Percentiles rank a stretch among this genome's conserved stretches.
Evolutionary conservation across 2,329 filamentous ascomycete genomes (phyloP).

Genomic region (Fusarium oligoseptatum): DNA sequence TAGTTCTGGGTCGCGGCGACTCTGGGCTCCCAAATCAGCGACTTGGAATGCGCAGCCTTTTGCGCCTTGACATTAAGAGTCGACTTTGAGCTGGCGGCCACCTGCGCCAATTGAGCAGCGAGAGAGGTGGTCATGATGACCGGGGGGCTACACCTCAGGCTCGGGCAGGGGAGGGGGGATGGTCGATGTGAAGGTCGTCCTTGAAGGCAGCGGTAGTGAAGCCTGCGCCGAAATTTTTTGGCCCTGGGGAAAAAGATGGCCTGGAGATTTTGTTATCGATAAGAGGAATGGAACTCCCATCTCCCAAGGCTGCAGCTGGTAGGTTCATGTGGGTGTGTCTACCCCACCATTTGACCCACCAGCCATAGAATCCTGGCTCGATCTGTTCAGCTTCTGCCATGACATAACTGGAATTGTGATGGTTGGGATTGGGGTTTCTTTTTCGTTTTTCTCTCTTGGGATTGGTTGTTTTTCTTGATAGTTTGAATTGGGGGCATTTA

Average conservation of each 20-base stretch:
- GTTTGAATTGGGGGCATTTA: not conserved
- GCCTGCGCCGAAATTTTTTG: slow-evolving; percentile 50
- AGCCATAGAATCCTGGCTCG: slow-evolving; percentile 1
- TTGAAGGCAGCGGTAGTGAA: slow-evolving; percentile 39
- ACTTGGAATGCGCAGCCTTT: slow-evolving; percentile 92
- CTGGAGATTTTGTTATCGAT: slow-evolving; percentile 50
- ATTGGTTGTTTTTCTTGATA: not conserved
- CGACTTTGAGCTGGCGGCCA: slow-evolving; percentile 90
- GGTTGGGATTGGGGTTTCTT: not conserved
- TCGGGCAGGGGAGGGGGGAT: slow-evolving; percentile 39
- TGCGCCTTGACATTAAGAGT: slow-evolving; percentile 94
- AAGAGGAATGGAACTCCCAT: slow-evolving; percentile 29
- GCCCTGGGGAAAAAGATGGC: slow-evolving; percentile 38
- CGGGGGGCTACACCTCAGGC: slow-evolving; percentile 42
- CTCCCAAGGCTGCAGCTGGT: not conserved
- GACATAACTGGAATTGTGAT: not conserved
- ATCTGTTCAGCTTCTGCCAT: slow-evolving; percentile 1
- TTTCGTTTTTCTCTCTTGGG: not conserved
- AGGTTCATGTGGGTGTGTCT: slow-evolving; percentile 6
- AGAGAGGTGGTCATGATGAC: slow-evolving; percentile 83
- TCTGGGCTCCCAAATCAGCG: slow-evolving; percentile 90
- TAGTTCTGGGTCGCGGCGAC: slow-evolving; percentile 90
- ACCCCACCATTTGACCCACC: slow-evolving; percentile 32
- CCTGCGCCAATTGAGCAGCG: slow-evolving; percentile 92
- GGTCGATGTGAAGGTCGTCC: slow-evolving; percentile 35